These are phyloP conservation scores for Paecilomyces variotii DNA, from an alignment of 2,329 filamentous ascomycete species.

Conservation along the genomic window DNA sequence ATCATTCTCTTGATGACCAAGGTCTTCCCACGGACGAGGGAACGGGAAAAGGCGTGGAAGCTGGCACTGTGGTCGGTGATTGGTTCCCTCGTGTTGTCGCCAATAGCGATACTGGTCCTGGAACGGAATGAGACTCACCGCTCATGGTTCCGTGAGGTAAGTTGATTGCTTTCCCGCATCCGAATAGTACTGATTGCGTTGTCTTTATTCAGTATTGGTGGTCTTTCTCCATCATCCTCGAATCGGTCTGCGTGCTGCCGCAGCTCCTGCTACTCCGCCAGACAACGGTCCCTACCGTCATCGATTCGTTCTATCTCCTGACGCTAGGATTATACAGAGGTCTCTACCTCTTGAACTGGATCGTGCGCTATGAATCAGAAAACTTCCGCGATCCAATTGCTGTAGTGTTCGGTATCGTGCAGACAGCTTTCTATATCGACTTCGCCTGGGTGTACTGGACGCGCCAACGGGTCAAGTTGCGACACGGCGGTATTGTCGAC, in stretches of 20 bases:
- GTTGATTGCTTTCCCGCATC: conserved; percentile 5
- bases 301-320: conserved; percentile 92
- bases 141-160: conserved; percentile 34
- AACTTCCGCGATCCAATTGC: conserved; percentile 60
- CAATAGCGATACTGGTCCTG: conserved; percentile 65
- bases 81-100: conserved; percentile 59
- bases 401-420: conserved; percentile 78
- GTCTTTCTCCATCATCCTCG: conserved; percentile 85
- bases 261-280: conserved; percentile 87
- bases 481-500: conserved; percentile 80
- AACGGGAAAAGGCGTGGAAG: conserved; percentile 91
- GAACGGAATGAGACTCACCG: conserved; percentile 38
- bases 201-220: conserved; percentile 57
- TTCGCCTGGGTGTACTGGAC: conserved; percentile 97
- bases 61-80: conserved; percentile 63
- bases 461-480: conserved; percentile 85
- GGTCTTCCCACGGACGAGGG: conserved; percentile 76
- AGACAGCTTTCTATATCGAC: conserved; percentile 84
- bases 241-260: conserved; percentile 82
- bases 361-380: conserved; percentile 58
- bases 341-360: conserved; percentile 90
- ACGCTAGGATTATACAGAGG: conserved; percentile 80
- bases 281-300: conserved; percentile 90
- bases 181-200: neutral
- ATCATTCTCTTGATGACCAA: conserved; percentile 83